Base-by-base conservation (phyloP, 306 rosid species). In the Prunus mume region DNA sequence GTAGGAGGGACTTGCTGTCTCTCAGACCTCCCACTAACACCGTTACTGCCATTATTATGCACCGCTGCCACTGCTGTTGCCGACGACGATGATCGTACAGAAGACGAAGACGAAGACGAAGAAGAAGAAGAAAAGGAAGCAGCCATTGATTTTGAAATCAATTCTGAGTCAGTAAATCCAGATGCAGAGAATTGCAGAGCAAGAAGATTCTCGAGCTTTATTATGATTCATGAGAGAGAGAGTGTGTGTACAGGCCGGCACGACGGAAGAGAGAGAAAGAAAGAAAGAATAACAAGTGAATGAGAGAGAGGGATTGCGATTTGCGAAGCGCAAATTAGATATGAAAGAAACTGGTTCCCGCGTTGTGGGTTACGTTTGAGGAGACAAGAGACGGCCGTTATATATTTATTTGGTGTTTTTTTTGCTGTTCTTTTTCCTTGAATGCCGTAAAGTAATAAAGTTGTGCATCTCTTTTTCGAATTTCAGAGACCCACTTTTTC, bases 191-290 rank as follows among this genome's bases (percentile, higher is more conserved):
- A 55, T 20, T 41, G 41, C 38, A 60, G 38, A 58, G 24, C 41
- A 18, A 18, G 10, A 71, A 54, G 56, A 47, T 30, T 67, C 57
- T 58, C 8, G 32, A 43, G 1, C 17, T 50, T 73, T 58, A 73
- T 18, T 30, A 19, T 9, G 30, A 71, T 12, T 28, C 63, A 52
- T 28, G 72, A 68, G 72, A 68, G 69, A 51, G 69, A 72, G 69
- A 71, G 43, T 3, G 34, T 32, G 6, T 32, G 60, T 62, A 73
- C 84, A 65, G 86, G 86, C 88, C 88, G 84, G 88, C 90, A 87
- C 88, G 90, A 75, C 46, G 25, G 24, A 43, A 18, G 47, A 41
- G 71, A 47, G 68, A 18, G 47, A 41, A 70, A 47, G 52, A 62
- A 7, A n/a, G 74, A 81, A 54, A 20, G 54, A 65, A 27, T 14